Evolutionary conservation across 2,329 filamentous ascomycete species (phyloP), one percentile per base, ranked within the genome.

Genomic region (Apiospora aurea): DNA sequence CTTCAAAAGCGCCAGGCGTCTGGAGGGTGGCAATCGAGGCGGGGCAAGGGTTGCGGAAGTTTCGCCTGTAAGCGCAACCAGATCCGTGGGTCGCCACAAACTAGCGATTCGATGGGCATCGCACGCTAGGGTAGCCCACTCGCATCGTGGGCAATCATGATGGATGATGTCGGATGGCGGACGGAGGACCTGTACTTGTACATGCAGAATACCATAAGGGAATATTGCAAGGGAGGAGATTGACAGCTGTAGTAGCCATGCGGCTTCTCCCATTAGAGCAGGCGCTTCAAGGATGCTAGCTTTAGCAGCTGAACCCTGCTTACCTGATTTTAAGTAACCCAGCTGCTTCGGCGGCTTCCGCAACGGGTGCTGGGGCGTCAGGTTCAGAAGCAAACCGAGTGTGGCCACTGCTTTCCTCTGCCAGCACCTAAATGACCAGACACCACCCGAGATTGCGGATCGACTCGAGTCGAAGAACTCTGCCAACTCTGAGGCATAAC

Each of bases 81-180:
- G 57, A 64, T 64, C 57, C 57, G 34, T 41, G 57, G 57, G 57
- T 41, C 57, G 57, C 34, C 57, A 41, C 57, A 13, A 41, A 64
- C 57, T 64, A 61, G 29, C 29, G 53, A 34, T 21, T 61, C 53
- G 53, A 61, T 61, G 0, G 53, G 29, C 16, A 61, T 61, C 29
- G 53, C 53, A 34, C 53, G 29, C 53, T 38, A 57, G 53, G 53
- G 29, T n/a, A 61, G 29, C 51, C 51, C 51, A 29, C 26, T 57
- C 26, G 26, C 51, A 57, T 57, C 51, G 51, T 34, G 51, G 51
- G 51, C 51, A 57, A 57, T 57, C 26, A 57, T 34, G 29, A 38
- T 34, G 53, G 29, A 38, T 34, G 53, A 57, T 21, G 6, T 47
- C 18, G 44, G 18, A 16, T 57, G 26, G 26, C 14, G 21, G 5